Evolutionary conservation across 1,284 basidiomycete genomes (phyloP).

Genomic region (Apiotrichum sp.): DNA sequence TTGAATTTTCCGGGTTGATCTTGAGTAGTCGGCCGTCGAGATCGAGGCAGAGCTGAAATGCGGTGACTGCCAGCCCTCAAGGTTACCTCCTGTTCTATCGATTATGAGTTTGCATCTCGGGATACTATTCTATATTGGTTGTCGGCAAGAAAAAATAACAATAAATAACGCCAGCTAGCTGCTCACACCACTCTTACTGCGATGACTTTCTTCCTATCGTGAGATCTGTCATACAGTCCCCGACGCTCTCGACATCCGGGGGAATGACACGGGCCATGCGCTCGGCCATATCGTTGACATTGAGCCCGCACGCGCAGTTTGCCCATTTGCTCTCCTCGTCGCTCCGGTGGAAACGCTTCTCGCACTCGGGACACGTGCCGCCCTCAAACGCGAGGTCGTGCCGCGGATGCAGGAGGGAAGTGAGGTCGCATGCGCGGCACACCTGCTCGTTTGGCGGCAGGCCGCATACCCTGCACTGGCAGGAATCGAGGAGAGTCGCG

Average conservation of each 20-base stretch:
- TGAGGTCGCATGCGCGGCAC: conserved; percentile 17
- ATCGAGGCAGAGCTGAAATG: no score
- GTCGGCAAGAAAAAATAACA: no score
- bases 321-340: conserved; percentile 5
- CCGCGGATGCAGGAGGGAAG: conserved; percentile 12
- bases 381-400: conserved; percentile 19
- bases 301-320: conserved; percentile 20
- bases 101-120: no score
- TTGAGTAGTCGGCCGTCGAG: no score
- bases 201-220: neutral
- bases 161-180: no score
- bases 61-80: no score
- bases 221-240: neutral
- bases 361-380: conserved; percentile 20
- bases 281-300: conserved; percentile 1
- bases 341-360: neutral
- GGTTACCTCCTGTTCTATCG: no score
- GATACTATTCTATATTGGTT: no score
- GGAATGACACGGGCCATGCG: conserved; percentile 2
- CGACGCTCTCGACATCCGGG: neutral
- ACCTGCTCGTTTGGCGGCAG: conserved; percentile 8
- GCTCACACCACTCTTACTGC: no score
- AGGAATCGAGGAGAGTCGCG: no score
- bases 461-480: conserved; percentile 12
- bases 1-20: no score